A percentile compares a stretch with the other conserved stretches of the same genome.
Conservation (phyloP, 2,329 filamentous ascomycete species). For the Aspergillus brunneoviolaceus region DNA sequence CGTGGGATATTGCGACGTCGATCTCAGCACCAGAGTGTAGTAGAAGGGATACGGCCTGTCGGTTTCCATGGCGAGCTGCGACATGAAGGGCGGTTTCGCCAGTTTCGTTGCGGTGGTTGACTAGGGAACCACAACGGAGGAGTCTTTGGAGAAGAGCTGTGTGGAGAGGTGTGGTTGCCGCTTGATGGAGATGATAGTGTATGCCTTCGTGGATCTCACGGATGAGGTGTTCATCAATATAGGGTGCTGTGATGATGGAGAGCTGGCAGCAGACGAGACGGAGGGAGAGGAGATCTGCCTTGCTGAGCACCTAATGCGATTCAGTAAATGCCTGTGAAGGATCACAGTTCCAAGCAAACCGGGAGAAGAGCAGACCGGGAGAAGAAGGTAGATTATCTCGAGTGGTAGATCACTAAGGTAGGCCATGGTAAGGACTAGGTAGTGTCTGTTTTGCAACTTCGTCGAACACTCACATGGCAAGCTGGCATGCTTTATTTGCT, state of each 20-base stretch:
- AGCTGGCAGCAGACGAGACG: not conserved
- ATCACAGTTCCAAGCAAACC: not conserved
- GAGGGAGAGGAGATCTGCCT: not conserved
- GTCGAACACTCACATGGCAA: not conserved
- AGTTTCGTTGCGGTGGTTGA: not conserved
- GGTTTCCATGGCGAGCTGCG: not conserved
- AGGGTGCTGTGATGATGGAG: not conserved
- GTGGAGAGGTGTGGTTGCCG: not conserved
- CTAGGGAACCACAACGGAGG: not conserved
- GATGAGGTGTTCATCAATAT: not conserved
- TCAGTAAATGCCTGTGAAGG: not conserved
- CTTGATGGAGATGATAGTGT: not conserved
- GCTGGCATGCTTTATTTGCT: not conserved
- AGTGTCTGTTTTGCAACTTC: not conserved
- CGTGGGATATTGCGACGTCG: not conserved
- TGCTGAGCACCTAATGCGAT: not conserved
- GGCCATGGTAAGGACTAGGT: not conserved
- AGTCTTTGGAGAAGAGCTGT: not conserved
- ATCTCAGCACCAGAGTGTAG: not conserved
- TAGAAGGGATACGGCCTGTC: not conserved
- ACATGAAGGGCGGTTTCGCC: not conserved
- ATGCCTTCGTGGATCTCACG: not conserved
- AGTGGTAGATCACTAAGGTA: not conserved
- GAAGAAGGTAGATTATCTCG: not conserved
- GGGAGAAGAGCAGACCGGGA: not conserved